Conservation (phyloP, 164 flowering plant genomes). For the Saururus chinensis region DNA sequence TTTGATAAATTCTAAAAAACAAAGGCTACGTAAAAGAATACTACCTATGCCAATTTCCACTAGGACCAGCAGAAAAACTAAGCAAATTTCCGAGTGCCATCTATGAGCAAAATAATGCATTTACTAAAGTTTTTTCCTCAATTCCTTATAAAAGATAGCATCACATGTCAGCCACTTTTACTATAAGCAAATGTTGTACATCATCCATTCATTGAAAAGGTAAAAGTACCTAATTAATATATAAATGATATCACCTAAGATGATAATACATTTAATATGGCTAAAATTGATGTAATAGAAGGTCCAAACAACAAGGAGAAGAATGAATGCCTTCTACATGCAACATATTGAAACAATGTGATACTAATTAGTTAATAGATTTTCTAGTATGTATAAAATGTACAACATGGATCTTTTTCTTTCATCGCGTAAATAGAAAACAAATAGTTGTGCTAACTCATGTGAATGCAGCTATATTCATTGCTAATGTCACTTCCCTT, state of each 20-base stretch:
- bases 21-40: constrained; percentile 2
- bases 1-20: neutral
- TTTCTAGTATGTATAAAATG: no score
- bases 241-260: constrained; percentile 42
- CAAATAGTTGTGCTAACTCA: no score
- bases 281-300: neutral
- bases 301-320: neutral
- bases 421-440: no score
- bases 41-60: constrained; percentile 88
- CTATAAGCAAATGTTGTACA: neutral
- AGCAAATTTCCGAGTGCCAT: constrained; percentile 96
- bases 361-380: no score
- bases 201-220: neutral
- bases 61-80: constrained; percentile 92
- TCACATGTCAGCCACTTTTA: neutral
- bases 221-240: no score
- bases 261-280: constrained; percentile 16
- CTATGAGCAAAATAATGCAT: constrained; percentile 92
- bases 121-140: constrained; percentile 76
- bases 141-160: constrained; percentile 38
- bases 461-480: no score
- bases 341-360: neutral
- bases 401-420: no score
- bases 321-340: neutral
- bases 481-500: no score